Evolutionary conservation across 2,329 filamentous ascomycete species (phyloP).

Genomic region (Chrysoporthe puriensis): DNA sequence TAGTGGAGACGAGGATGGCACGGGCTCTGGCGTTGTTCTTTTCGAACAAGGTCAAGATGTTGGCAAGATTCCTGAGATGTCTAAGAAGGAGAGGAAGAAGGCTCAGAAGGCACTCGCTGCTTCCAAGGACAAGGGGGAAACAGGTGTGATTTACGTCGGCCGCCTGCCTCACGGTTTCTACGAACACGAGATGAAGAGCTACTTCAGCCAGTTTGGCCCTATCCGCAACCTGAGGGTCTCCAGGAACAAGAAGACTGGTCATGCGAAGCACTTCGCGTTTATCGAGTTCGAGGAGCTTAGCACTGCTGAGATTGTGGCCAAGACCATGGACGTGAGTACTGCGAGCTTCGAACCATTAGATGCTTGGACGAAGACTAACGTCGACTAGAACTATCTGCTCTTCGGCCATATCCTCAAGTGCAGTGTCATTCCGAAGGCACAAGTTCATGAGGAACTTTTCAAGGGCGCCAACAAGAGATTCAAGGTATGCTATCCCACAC

Average conservation of each 20-base stretch:
- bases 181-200: slow-evolving; percentile 91
- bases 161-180: slow-evolving; percentile 90
- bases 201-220: slow-evolving; percentile 90
- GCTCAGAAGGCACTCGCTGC: slow-evolving; percentile 40
- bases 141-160: slow-evolving; percentile 87
- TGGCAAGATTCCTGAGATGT: slow-evolving; percentile 54
- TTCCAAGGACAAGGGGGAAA: slow-evolving; percentile 49
- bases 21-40: slow-evolving; percentile 29
- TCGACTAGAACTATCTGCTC: slow-evolving; percentile 78
- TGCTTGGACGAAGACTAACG: slow-evolving; percentile 4
- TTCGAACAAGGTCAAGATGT: slow-evolving; percentile 55
- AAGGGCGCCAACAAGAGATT: slow-evolving; percentile 89
- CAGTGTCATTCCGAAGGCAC: slow-evolving; percentile 73
- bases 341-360: too few relatives aligned
- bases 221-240: slow-evolving; percentile 81
- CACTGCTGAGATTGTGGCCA: slow-evolving; percentile 85
- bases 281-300: slow-evolving; percentile 82
- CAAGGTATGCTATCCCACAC: slow-evolving; percentile 52
- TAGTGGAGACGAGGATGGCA: slow-evolving; percentile 27
- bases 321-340: slow-evolving; percentile 77
- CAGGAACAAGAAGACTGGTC: slow-evolving; percentile 88
- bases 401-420: slow-evolving; percentile 94
- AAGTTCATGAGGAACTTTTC: slow-evolving; percentile 81
- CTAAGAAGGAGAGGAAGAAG: slow-evolving; percentile 48
- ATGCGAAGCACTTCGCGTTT: slow-evolving; percentile 92